These are phyloP conservation scores for Stagonosporopsis cucurbitacearum DNA, from an alignment of 2,329 filamentous ascomycete genomes.

Conservation along the genomic window DNA sequence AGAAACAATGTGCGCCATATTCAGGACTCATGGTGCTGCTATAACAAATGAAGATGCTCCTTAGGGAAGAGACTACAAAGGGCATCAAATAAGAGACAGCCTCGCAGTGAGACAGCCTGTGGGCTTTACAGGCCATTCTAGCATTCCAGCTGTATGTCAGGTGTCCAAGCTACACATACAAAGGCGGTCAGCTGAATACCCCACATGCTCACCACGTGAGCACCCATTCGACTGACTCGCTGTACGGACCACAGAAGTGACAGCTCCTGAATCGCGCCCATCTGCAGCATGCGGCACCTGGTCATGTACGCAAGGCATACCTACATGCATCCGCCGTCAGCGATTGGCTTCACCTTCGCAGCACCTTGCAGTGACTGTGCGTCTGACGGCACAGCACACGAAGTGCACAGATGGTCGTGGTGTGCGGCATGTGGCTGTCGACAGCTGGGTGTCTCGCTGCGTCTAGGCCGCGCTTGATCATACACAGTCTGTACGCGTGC, in stretches of 20 bases:
- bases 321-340: not conserved
- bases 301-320: not conserved
- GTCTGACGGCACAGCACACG: not conserved
- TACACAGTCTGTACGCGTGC: constrained; percentile 4
- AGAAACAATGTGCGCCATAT: not conserved
- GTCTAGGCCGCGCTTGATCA: constrained; percentile 4
- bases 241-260: constrained; percentile 3
- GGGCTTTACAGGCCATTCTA: not conserved
- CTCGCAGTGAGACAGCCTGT: not conserved
- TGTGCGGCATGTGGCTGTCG: not conserved
- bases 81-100: not conserved
- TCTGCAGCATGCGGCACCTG: constrained; percentile 1
- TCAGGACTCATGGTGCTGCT: not conserved
- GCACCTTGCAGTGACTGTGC: not conserved
- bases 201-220: constrained; percentile 7
- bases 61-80: not conserved
- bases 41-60: not conserved
- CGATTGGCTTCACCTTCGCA: not conserved
- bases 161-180: not conserved
- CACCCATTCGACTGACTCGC: not conserved
- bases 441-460: not conserved
- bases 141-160: not conserved
- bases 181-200: not conserved
- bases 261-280: constrained; percentile 3
- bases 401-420: not conserved